phyloP scores from a whole-genome alignment of 805 yeast genomes.

The Clavispora santaluciae region DNA sequence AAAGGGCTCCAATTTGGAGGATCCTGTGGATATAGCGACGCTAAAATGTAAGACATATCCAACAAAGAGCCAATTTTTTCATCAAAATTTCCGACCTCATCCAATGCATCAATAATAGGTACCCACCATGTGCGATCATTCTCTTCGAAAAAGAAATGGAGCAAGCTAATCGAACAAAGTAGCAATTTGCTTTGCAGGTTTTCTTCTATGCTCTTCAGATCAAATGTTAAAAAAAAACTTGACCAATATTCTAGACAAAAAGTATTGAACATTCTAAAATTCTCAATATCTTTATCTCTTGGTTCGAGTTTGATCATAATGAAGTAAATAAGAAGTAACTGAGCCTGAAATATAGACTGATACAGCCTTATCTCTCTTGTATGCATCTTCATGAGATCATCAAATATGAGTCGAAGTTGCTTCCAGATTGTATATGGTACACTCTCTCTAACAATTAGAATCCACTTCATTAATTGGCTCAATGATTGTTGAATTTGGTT shows the following conservation, averaged over 20 bases:
- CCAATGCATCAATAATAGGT: slow-evolving; percentile 18
- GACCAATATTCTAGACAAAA: slow-evolving; percentile 17
- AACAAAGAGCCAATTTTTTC: slow-evolving; percentile 10
- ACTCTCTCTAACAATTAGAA: slow-evolving; percentile 25
- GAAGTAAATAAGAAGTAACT: slow-evolving; percentile 10
- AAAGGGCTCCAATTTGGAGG: slow-evolving; percentile 23
- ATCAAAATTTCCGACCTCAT: slow-evolving; percentile 6
- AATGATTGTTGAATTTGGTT: slow-evolving; percentile 18
- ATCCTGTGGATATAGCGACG: slow-evolving; percentile 12
- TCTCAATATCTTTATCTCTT: not conserved
- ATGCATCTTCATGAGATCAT: slow-evolving; percentile 14
- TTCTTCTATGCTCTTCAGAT: slow-evolving; percentile 2
- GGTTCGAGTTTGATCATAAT: slow-evolving; percentile 5
- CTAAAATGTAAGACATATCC: slow-evolving; percentile 14
- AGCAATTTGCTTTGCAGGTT: not conserved
- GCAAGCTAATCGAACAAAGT: slow-evolving; percentile 19
- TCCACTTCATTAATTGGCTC: slow-evolving; percentile 26
- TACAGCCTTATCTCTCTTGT: slow-evolving; percentile 9
- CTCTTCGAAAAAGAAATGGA: slow-evolving; percentile 14
- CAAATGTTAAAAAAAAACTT: slow-evolving; percentile 16
- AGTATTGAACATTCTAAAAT: slow-evolving; percentile 2
- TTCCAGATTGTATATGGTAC: slow-evolving; percentile 18
- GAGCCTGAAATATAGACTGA: slow-evolving; percentile 10
- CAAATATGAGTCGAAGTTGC: slow-evolving; percentile 10
- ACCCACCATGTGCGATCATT: slow-evolving; percentile 23